Base-by-base conservation (phyloP, 345 rosid species). In the Eutrema yunnanense region DNA sequence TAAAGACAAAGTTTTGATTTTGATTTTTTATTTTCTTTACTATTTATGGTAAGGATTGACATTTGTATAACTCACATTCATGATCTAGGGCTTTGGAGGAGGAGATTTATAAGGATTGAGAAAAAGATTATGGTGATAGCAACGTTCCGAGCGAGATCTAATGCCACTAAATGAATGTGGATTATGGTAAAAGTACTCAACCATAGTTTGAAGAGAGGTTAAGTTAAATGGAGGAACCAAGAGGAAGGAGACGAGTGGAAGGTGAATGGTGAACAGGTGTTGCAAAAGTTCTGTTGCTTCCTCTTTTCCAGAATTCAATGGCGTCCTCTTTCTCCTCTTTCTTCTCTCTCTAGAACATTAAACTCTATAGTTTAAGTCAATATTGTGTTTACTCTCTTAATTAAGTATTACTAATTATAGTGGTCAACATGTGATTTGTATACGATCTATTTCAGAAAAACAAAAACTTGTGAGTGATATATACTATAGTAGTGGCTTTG, bases 221-320 rank as follows among this genome's bases (percentile, higher is more conserved):
- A 73, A 71, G 84, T 82, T 78, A 74, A 63, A 62, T 59, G 30
- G 47, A 61, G 79, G 75, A 69, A 69, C 94, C 86, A 88, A 84
- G 82, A 70, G 62, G 48, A 38, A 56, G 37, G 13, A 69, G 96
- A 88, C 98, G 95, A 84, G 86, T 92, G 98, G 85, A 82, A 65
- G 84, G 80, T 76, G 85, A 61, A 51, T 79, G 74, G 29, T 27
- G 22, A 74, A 86, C 96, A 93, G 62, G 88, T 90, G 98, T 82
- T 84, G 83, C 88, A 79, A 88, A 87, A 89, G 88, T 76, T 89
- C 96, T 89, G 96, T 40, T 62, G 1, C 12, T 44, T 62, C 71
- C 65, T 62, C 49, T 48, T 72, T 65, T 77, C 69, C 86, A 79
- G 81, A 87, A 83, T 80, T 86, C 89, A 86, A 86, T 88, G 90